Conservation (phyloP, 106 monocot species). For the Agapanthus africanus region DNA sequence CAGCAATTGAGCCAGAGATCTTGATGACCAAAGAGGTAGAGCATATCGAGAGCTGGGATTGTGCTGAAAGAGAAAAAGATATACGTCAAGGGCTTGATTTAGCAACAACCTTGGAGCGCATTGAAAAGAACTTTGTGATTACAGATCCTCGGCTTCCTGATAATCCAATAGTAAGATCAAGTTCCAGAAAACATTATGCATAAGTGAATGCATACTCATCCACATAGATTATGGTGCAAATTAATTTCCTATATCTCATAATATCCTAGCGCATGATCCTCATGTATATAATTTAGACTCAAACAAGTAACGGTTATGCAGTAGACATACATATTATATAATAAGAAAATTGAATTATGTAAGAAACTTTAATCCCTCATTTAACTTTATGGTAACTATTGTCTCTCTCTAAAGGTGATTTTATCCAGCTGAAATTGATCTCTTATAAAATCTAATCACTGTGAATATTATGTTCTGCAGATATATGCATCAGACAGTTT, state of each 20-base stretch:
- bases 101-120: slow-evolving; percentile 95
- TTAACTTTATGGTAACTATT: background rate
- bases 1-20: slow-evolving; percentile 44
- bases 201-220: background rate
- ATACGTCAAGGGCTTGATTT: slow-evolving; percentile 93
- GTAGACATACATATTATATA: too few species aligned
- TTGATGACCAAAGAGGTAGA: slow-evolving; percentile 72
- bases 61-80: slow-evolving; percentile 65
- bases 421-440: background rate
- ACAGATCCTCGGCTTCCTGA: slow-evolving; percentile 97
- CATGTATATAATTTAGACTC: too few species aligned
- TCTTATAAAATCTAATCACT: background rate
- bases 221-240: background rate
- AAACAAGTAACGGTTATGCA: too few species aligned
- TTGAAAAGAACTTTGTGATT: slow-evolving; percentile 97
- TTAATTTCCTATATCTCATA: background rate
- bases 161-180: slow-evolving; percentile 84
- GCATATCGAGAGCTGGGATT: slow-evolving; percentile 80
- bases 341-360: background rate
- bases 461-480: slow-evolving; percentile 17
- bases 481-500: slow-evolving; percentile 81
- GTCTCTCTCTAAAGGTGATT: background rate
- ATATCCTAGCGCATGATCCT: background rate
- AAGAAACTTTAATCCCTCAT: background rate
- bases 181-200: background rate